Conservation (phyloP, 495 filamentous ascomycete species). For the Glonium stellatum region DNA sequence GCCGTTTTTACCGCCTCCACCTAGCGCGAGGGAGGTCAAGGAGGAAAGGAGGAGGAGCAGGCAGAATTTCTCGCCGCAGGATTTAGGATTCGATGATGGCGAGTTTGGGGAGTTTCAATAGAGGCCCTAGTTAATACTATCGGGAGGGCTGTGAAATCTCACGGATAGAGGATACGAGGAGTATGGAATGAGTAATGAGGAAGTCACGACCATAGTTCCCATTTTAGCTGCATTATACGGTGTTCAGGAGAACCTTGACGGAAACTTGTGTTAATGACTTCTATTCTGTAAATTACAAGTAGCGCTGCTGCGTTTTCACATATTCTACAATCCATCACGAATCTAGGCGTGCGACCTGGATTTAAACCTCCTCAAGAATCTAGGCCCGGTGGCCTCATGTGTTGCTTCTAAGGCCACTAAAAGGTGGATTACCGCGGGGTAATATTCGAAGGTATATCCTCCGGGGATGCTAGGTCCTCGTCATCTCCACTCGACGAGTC, state of each 20-base stretch:
- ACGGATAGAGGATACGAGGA: not conserved
- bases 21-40: constrained; percentile 44
- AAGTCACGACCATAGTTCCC: not conserved
- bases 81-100: constrained; percentile 46
- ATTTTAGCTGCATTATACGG: constrained; percentile 10
- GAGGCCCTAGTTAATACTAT: not conserved
- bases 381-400: not conserved
- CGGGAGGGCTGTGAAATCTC: too few relatives aligned
- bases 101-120: constrained; percentile 50
- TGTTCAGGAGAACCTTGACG: constrained; percentile 3
- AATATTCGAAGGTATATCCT: not conserved
- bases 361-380: too few relatives aligned
- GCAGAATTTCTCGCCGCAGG: constrained; percentile 26
- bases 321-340: too few relatives aligned
- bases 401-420: not conserved
- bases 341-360: too few relatives aligned
- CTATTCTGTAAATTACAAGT: not conserved
- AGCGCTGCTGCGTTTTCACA: not conserved
- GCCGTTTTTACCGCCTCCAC: constrained; percentile 53
- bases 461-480: not conserved
- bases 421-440: not conserved
- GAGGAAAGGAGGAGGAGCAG: constrained; percentile 37
- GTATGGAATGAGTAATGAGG: constrained; percentile 11
- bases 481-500: not conserved
- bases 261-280: not conserved